Base-by-base conservation (phyloP, 306 rosid species). In the Lathyrus aphaca region DNA sequence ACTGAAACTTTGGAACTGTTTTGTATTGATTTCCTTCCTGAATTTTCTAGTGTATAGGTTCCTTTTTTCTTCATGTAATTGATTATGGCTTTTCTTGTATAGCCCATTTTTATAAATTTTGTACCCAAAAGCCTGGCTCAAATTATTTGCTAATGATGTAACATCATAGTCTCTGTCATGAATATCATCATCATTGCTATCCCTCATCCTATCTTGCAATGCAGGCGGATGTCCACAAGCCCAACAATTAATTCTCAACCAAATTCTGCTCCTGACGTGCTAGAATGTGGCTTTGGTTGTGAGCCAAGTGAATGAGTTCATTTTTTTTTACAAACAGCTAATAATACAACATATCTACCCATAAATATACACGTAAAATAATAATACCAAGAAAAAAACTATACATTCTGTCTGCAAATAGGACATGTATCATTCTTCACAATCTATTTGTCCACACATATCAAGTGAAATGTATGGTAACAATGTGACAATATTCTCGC, bases 201-300 rank as follows among this genome's bases (percentile, higher is more conserved):
- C 98, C 80, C 98, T 94, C 58, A 86, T 85, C 82, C 96, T 88
- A 77, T 94, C 98, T 60, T 90, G 99, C 76, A 91, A 87, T 32
- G 97, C 91, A 71, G 97, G 84, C 15, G 99, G 99, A 21, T 97
- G 99, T 44, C n/a, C 99, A 39, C 99, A 94, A 71, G 95, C 91
- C 97, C 99, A 94, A 64, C 86, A 81, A 71, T 85, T 84, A 30
- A 71, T 91, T 94, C 79, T 94, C 99, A 66, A 94, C 89, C 19
- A 76, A 66, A 66, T 89, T 91, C 63, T 97, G 97, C 67, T 87
- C 95, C 80, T 89, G 92, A 81, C 46, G 77, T 56, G 88, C 68
- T 60, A 77, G 83, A 51, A 95, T 68, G 32, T 66, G 73, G 80
- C 85, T 83, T 79, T 59, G 92, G 85, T 79, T 77, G 60, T 80